Percentiles rank a stretch among this genome's conserved stretches.
Conservation (phyloP, 345 rosid genomes). For the Eucalyptus paniculata region DNA sequence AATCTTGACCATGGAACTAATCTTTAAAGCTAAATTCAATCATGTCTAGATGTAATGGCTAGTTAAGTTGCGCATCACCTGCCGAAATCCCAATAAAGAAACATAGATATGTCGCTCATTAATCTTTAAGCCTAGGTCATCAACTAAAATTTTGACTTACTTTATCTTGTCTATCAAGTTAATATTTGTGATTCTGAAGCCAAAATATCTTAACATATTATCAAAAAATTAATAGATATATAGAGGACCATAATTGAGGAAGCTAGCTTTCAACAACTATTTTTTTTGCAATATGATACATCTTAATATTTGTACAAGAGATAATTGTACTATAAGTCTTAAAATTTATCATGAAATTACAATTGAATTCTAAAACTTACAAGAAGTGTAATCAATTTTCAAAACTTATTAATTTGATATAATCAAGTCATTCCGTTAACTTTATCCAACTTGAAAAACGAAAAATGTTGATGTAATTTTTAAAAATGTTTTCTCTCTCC, state of each 20-base stretch:
- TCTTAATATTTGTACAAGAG: no score
- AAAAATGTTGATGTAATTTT: no score
- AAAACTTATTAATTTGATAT: no score
- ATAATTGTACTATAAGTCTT: no score
- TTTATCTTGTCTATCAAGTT: not conserved
- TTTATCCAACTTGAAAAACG: no score
- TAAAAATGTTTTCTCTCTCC: no score
- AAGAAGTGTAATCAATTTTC: no score
- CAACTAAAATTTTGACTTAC: not conserved
- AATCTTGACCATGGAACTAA: not conserved
- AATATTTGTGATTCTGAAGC: not conserved
- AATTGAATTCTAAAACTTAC: no score
- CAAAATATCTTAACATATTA: not conserved
- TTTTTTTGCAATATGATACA: not conserved
- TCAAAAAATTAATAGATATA: not conserved
- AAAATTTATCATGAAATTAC: no score
- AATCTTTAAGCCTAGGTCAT: not conserved
- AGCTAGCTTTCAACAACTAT: not conserved
- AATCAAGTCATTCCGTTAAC: no score
- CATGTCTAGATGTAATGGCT: not conserved
- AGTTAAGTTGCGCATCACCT: not conserved
- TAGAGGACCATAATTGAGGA: not conserved
- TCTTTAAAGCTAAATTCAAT: not conserved
- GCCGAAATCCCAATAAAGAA: not conserved
- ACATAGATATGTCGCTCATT: not conserved